Percentiles rank a stretch among this genome's conserved stretches.
Evolutionary conservation across 139 green algal genomes (phyloP).

Genomic region (Mychonastes homosphaera): DNA sequence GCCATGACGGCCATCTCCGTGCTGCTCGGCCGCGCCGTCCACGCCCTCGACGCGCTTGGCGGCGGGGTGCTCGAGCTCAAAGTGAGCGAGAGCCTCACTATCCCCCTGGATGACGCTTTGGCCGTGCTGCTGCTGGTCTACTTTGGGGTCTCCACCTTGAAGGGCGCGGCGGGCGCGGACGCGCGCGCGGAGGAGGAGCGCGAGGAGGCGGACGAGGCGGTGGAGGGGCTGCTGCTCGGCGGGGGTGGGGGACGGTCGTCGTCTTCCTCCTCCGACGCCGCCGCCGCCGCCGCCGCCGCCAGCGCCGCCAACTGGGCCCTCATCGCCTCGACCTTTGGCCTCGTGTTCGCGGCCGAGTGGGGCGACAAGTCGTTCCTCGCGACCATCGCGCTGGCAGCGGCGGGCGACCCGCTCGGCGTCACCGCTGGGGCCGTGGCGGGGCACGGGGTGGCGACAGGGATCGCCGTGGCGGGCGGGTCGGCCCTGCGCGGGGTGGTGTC

Average conservation of each 20-base stretch:
- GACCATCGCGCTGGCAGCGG: conserved; percentile 89
- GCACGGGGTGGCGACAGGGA: conserved; percentile 73
- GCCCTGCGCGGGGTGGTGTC: conserved; percentile 62
- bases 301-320: too few species aligned
- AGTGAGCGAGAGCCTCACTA: conserved; percentile 7
- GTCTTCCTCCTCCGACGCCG: too few species aligned
- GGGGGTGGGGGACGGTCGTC: too few species aligned
- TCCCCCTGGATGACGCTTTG: conserved; percentile 80
- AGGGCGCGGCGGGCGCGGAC: conserved; percentile 48
- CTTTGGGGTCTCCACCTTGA: conserved; percentile 81
- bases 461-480: conserved; percentile 68
- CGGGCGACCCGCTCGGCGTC: conserved; percentile 48
- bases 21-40: conserved; percentile 43
- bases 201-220: conserved; percentile 54
- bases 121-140: conserved; percentile 68
- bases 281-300: too few species aligned
- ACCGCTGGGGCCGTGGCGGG: conserved; percentile 68
- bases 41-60: too few species aligned
- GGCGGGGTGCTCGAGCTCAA: not conserved
- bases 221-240: too few species aligned
- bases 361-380: conserved; percentile 98
- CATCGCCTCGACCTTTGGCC: conserved; percentile 75
- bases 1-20: conserved; percentile 97
- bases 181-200: conserved; percentile 60
- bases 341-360: conserved; percentile 98